A percentile compares a stretch with the other conserved stretches of the same genome.
Evolutionary conservation across 208 protist genomes (phyloP).

Genomic region (Leishmania tarentolae): DNA sequence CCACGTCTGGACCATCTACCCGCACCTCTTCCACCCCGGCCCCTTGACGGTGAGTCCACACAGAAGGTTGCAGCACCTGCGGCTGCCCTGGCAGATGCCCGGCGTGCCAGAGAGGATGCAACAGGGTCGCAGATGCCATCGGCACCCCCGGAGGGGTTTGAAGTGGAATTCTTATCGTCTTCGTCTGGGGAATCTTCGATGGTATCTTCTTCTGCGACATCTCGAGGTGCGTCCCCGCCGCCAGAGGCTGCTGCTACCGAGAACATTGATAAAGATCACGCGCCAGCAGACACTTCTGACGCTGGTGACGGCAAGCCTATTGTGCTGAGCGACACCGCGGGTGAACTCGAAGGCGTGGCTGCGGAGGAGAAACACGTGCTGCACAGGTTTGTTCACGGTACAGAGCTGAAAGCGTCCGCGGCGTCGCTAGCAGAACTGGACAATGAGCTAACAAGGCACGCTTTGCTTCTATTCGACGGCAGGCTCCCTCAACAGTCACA

Average conservation of each 20-base stretch:
- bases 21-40: neutral
- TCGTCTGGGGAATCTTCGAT: slow-evolving; percentile 7
- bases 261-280: neutral
- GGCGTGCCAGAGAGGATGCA: neutral
- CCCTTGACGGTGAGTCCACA: neutral
- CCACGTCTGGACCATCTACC: neutral
- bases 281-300: neutral
- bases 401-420: neutral
- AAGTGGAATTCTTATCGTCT: slow-evolving; percentile 27
- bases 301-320: neutral
- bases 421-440: neutral
- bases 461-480: slow-evolving; percentile 21
- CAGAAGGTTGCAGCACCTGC: neutral
- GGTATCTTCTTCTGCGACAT: neutral
- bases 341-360: neutral
- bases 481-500: slow-evolving; percentile 4
- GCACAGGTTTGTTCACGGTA: slow-evolving; percentile 12
- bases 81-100: neutral
- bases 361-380: neutral
- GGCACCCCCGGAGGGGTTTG: slow-evolving; percentile 18
- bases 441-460: slow-evolving; percentile 5
- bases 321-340: neutral
- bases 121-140: neutral
- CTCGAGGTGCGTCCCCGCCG: slow-evolving; percentile 1
- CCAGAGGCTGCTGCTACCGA: neutral